Evolutionary conservation across 345 rosid genomes (phyloP), one percentile per base, ranked within the genome.

Genomic region (Noccaea bulbosa): DNA sequence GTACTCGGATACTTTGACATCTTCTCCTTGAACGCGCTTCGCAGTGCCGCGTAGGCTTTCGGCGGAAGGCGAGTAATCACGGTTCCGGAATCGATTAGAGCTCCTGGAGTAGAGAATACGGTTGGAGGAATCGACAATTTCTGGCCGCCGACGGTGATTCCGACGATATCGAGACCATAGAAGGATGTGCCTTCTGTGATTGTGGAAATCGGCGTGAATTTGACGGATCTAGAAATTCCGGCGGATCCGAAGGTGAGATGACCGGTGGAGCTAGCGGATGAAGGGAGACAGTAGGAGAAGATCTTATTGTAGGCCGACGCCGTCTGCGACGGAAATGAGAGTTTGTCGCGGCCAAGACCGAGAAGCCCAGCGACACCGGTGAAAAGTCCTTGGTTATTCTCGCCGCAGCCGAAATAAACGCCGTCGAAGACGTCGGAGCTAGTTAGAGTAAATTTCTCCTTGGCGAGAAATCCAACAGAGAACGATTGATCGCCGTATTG

Each of bases 251-350:
- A 89, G 2, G 84, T 81, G 73, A 93, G 88, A 82, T 83, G 86
- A 1, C 98, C 98, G 7, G 87, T 84, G 51, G 81, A 64, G 81
- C 82, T 67, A 2, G 90, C 0, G 20, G 94, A 75, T 4, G 98
- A 86, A 0, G 98, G 97, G 3, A 93, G 85, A 49, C 98, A 93
- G 34, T 93, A 91, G 34, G 98, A 91, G 81, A 93, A 93, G 52
- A 86, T 20, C 35, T 85, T 83, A 34, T 81, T 84, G 82, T 87
- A 93, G 14, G 79, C 80, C 1, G 48, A 4, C 2, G 87, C 83
- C 0, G 92, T 86, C 76, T 93, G 98, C 4, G 87, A 82, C 32
- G 92, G 87, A 2, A 88, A 35, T 0, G 98, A 90, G 20, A 90
- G 69, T 43, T 76, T 62, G 55, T 87, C 82, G 1, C 97, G 90